These are phyloP conservation scores for Colletotrichum salicis DNA, from an alignment of 2,329 filamentous ascomycete genomes.

Conservation along the genomic window DNA sequence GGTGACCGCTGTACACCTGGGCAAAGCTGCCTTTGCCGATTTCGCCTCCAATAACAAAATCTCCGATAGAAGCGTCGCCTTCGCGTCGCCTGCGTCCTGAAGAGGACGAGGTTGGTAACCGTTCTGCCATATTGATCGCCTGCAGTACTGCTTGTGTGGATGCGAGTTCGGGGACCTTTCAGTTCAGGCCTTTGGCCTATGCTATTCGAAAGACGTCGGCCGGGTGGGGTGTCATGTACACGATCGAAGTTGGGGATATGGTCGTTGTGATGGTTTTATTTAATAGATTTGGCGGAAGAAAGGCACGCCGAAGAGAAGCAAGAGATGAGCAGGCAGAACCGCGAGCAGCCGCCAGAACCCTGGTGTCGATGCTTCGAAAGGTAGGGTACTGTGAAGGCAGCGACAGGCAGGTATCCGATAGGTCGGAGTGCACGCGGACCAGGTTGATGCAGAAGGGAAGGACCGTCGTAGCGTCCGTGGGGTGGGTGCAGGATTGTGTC, in stretches of 20 bases:
- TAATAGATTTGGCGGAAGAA: not conserved
- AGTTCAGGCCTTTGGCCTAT: constrained; percentile 32
- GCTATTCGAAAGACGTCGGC: constrained; percentile 47
- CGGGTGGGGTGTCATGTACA: constrained; percentile 52
- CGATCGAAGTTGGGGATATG: constrained; percentile 35
- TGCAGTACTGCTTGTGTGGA: constrained; percentile 46
- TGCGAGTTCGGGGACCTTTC: constrained; percentile 40
- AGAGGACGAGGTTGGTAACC: constrained; percentile 49
- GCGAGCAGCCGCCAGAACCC: constrained; percentile 19
- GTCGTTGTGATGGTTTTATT: not conserved
- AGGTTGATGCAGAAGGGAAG: constrained; percentile 29
- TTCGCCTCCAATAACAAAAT: constrained; percentile 85
- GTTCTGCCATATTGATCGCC: constrained; percentile 52
- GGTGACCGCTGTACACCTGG: constrained; percentile 88
- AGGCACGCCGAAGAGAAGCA: constrained; percentile 36
- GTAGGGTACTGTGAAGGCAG: constrained; percentile 37
- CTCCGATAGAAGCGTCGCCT: constrained; percentile 62
- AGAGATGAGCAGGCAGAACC: constrained; percentile 34
- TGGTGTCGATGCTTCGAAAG: constrained; percentile 37
- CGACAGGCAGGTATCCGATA: constrained; percentile 48
- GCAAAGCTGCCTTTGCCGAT: constrained; percentile 99
- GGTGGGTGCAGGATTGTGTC: constrained; percentile 23
- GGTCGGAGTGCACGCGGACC: constrained; percentile 33
- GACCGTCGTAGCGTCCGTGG: constrained; percentile 32
- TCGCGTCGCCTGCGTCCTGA: constrained; percentile 46